Evolutionary conservation across 768 basidiomycete genomes (phyloP).

Genomic region (Psilocybe azurescens): DNA sequence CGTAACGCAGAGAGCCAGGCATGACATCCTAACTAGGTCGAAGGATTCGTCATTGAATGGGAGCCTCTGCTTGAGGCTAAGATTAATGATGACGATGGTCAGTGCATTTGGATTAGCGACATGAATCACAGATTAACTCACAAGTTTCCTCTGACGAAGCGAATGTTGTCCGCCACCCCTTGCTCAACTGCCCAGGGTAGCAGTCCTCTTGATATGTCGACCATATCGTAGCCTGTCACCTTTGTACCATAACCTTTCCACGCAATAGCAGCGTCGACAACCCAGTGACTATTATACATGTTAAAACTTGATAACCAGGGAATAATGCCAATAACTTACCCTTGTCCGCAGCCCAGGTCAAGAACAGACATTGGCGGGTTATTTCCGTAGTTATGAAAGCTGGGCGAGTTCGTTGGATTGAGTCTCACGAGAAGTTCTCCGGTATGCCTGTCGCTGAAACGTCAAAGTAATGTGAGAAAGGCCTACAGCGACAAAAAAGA

Average conservation of each 20-base stretch:
- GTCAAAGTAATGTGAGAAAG: constrained; percentile 9
- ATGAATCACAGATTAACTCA: constrained; percentile 40
- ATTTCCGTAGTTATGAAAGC: constrained; percentile 57
- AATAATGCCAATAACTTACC: constrained; percentile 32
- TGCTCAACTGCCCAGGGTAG: constrained; percentile 38
- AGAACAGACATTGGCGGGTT: constrained; percentile 58
- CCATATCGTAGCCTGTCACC: constrained; percentile 69
- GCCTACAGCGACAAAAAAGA: constrained; percentile 5
- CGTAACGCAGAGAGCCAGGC: constrained; percentile 64
- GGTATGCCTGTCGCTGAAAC: constrained; percentile 60
- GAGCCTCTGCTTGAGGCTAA: constrained; percentile 59
- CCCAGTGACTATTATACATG: constrained; percentile 50
- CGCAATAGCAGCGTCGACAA: constrained; percentile 58
- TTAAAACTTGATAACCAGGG: background rate
- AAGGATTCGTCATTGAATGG: constrained; percentile 67
- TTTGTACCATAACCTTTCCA: constrained; percentile 61
- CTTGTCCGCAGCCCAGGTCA: constrained; percentile 77
- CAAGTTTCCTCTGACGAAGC: constrained; percentile 70
- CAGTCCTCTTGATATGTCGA: constrained; percentile 42
- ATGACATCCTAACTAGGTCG: constrained; percentile 77
- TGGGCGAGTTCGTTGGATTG: constrained; percentile 56
- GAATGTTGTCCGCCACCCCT: constrained; percentile 44
- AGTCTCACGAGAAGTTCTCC: constrained; percentile 59
- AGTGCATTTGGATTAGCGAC: background rate
- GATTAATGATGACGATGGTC: background rate